A percentile compares a stretch with the other conserved stretches of the same genome.
Conservation (phyloP, 441 rosid genomes). For the Syzygium malaccense region DNA sequence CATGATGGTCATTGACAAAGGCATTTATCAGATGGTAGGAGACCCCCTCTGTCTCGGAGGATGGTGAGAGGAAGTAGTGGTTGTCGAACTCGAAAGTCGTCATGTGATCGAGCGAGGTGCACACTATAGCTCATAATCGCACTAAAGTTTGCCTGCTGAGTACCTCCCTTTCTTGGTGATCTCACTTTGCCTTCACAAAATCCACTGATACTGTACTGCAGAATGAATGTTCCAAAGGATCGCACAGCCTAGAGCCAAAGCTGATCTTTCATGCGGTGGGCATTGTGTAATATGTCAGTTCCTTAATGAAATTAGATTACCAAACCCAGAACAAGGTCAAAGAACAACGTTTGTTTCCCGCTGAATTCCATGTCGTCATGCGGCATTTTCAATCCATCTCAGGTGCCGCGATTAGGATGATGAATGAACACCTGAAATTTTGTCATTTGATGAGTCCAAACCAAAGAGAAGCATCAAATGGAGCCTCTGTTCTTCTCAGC, state of each 20-base stretch:
- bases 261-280: neutral
- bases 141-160: neutral
- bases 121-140: neutral
- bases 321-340: neutral
- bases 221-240: neutral
- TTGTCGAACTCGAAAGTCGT: constrained; percentile 65
- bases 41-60: constrained; percentile 39
- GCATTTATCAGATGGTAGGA: constrained; percentile 56
- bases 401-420: too few relatives aligned
- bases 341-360: neutral
- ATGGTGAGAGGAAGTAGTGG: constrained; percentile 44
- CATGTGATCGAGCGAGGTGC: constrained; percentile 27
- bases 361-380: neutral
- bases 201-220: neutral
- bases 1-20: constrained; percentile 40
- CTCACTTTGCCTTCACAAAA: neutral
- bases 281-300: neutral
- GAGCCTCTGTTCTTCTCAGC: neutral
- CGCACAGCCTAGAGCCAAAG: neutral
- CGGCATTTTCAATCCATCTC: neutral
- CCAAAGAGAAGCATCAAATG: neutral
- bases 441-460: neutral
- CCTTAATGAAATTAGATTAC: neutral
- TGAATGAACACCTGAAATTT: neutral
- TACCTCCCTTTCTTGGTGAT: neutral